phyloP scores from a whole-genome alignment of 768 basidiomycete genomes.

The Punctularia strigosozonata region DNA sequence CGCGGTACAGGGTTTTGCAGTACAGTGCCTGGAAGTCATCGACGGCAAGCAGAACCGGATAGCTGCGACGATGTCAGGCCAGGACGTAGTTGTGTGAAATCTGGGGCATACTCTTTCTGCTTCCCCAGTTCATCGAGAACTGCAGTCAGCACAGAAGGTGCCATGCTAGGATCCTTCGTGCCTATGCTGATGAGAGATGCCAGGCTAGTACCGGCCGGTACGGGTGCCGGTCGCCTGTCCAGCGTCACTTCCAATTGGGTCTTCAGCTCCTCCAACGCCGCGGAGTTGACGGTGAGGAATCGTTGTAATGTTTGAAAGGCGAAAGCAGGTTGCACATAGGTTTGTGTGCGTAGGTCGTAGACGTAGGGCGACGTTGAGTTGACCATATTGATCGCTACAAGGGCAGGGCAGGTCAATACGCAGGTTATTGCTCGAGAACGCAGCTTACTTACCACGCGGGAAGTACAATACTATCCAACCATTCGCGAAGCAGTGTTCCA shows the following conservation, averaged over 20 bases:
- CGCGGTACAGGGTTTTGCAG: slow-evolving; percentile 47
- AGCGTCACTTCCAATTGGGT: slow-evolving; percentile 31
- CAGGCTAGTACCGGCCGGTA: slow-evolving; percentile 39
- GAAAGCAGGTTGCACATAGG: slow-evolving; percentile 61
- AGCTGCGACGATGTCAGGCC: slow-evolving; percentile 23
- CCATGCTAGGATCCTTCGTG: slow-evolving; percentile 34
- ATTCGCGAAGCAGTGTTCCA: slow-evolving; percentile 49
- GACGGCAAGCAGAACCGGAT: slow-evolving; percentile 72
- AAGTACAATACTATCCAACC: slow-evolving; percentile 82
- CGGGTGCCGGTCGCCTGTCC: slow-evolving; percentile 30
- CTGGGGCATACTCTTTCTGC: slow-evolving; percentile 48
- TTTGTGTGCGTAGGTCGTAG: slow-evolving; percentile 67
- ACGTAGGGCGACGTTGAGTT: slow-evolving; percentile 62
- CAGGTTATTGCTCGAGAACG: neutral
- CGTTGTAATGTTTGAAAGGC: slow-evolving; percentile 54
- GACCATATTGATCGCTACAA: slow-evolving; percentile 43
- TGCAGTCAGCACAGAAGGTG: slow-evolving; percentile 44
- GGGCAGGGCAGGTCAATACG: slow-evolving; percentile 18
- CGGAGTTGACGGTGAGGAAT: slow-evolving; percentile 45
- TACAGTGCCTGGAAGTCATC: slow-evolving; percentile 86
- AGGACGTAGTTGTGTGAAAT: neutral
- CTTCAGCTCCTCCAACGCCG: slow-evolving; percentile 28
- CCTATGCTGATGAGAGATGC: slow-evolving; percentile 47
- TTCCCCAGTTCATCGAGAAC: slow-evolving; percentile 49
- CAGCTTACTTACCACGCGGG: slow-evolving; percentile 47